phyloP scores from a whole-genome alignment of 2,329 filamentous ascomycete genomes.

The Arthroderma uncinatum region DNA sequence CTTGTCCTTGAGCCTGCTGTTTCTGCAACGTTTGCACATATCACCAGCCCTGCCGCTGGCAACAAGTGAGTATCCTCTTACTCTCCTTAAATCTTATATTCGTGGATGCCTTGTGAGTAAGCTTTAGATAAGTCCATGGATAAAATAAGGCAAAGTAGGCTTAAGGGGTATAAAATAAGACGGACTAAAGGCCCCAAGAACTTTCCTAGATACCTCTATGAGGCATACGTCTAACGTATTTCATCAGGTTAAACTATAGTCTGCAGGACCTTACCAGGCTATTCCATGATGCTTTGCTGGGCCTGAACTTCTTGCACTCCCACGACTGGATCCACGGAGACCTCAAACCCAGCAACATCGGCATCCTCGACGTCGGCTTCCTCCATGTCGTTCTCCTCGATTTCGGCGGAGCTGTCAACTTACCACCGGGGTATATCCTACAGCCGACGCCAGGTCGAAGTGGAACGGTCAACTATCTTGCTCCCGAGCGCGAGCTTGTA shows the following conservation, averaged over 20 bases:
- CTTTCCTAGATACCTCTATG: too few relatives aligned
- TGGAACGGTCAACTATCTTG: slow-evolving; percentile 3
- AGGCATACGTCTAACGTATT: neutral
- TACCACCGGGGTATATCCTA: neutral
- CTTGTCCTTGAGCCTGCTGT: neutral
- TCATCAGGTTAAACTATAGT: neutral
- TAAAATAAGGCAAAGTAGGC: too few relatives aligned
- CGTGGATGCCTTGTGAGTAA: too few relatives aligned
- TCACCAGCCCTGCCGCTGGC: neutral
- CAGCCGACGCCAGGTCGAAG: neutral
- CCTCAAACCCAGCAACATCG: slow-evolving; percentile 5
- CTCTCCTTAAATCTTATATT: neutral
- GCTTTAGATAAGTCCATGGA: too few relatives aligned
- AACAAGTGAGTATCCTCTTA: neutral
- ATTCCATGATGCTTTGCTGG: neutral
- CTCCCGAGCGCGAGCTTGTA: neutral
- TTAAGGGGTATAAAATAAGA: too few relatives aligned
- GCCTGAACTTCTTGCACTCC: neutral
- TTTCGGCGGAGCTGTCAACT: neutral
- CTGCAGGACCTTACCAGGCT: neutral
- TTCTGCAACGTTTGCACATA: neutral
- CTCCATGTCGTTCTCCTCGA: slow-evolving; percentile 5
- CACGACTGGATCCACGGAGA: slow-evolving; percentile 6
- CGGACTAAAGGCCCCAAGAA: too few relatives aligned
- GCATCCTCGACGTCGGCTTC: neutral